Percentiles rank a stretch among this genome's conserved stretches.
phyloP scores from a whole-genome alignment of 179 eudicot genomes.

The Camellia oleifera region DNA sequence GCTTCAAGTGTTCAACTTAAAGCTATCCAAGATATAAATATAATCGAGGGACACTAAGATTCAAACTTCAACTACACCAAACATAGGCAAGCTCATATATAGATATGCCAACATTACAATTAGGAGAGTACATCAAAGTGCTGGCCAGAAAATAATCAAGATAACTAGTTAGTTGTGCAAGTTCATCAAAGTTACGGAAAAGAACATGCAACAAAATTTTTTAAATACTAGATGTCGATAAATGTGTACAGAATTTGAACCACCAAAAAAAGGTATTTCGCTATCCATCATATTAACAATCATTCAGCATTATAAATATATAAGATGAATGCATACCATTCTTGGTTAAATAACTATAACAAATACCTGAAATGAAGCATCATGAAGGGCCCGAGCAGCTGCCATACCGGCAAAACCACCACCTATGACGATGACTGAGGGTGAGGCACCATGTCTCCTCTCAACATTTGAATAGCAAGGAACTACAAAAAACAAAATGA shows the following conservation, averaged over 20 bases:
- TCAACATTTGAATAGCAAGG: conserved; percentile 47
- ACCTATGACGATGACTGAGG: conserved; percentile 91
- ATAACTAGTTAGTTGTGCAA: not conserved
- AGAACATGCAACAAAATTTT: not conserved
- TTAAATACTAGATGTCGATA: not conserved
- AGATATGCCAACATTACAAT: not conserved
- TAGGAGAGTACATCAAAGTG: not conserved
- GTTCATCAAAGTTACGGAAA: not conserved
- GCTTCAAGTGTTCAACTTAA: conserved; percentile 4
- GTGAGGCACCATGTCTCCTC: conserved; percentile 49
- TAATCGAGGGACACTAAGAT: not conserved
- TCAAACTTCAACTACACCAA: not conserved
- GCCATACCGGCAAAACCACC: conserved; percentile 91
- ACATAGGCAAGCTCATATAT: no score
- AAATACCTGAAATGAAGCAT: conserved; percentile 85
- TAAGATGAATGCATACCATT: not conserved
- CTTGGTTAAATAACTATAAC: not conserved
- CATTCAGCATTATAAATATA: not conserved
- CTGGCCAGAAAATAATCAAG: not conserved
- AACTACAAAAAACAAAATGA: conserved; percentile 42
- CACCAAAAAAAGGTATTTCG: not conserved
- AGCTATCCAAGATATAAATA: not conserved
- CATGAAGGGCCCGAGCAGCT: conserved; percentile 91
- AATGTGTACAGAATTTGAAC: not conserved
- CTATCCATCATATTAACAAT: not conserved